A percentile compares a stretch with the other conserved stretches of the same genome.
Evolutionary conservation across 148 eudicot genomes (phyloP).

Genomic region (Amaranthus cruentus): DNA sequence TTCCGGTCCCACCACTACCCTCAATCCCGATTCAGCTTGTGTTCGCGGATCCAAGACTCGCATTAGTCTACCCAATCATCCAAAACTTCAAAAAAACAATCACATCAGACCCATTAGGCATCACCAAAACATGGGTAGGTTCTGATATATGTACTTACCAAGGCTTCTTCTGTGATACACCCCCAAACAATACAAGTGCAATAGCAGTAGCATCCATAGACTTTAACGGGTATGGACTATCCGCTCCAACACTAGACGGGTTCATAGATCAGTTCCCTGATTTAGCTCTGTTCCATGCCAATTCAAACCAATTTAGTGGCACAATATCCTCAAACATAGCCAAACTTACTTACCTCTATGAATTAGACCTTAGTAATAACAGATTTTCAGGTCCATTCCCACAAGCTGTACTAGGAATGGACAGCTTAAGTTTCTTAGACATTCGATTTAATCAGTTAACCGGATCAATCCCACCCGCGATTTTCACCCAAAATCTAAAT

Average conservation of each 20-base stretch:
- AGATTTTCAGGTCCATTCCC: slow-evolving; percentile 73
- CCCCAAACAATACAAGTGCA: slow-evolving; percentile 64
- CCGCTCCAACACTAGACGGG: slow-evolving; percentile 55
- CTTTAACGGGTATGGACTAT: slow-evolving; percentile 67
- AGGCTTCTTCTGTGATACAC: slow-evolving; percentile 67
- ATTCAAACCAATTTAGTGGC: slow-evolving; percentile 69
- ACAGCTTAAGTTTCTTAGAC: slow-evolving; percentile 49
- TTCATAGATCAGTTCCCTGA: slow-evolving; percentile 78
- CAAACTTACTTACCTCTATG: slow-evolving; percentile 61
- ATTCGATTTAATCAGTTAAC: slow-evolving; percentile 66
- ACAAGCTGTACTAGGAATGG: slow-evolving; percentile 48
- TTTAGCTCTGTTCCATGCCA: slow-evolving; percentile 76
- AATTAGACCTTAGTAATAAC: slow-evolving; percentile 87
- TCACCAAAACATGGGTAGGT: slow-evolving; percentile 74
- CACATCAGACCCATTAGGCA: slow-evolving; percentile 60
- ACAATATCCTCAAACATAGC: slow-evolving; percentile 47
- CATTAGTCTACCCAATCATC: slow-evolving; percentile 54
- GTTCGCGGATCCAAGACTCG: slow-evolving; percentile 52
- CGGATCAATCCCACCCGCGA: slow-evolving; percentile 65
- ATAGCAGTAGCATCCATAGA: slow-evolving; percentile 61
- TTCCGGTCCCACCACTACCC: slow-evolving; percentile 10
- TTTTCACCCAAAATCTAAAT: slow-evolving; percentile 51
- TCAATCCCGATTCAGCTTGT: slow-evolving; percentile 16
- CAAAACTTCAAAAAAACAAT: slow-evolving; percentile 60
- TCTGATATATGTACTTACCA: slow-evolving; percentile 57